These are phyloP conservation scores for Thelonectria olida DNA, from an alignment of 2,329 filamentous ascomycete species.

Conservation along the genomic window DNA sequence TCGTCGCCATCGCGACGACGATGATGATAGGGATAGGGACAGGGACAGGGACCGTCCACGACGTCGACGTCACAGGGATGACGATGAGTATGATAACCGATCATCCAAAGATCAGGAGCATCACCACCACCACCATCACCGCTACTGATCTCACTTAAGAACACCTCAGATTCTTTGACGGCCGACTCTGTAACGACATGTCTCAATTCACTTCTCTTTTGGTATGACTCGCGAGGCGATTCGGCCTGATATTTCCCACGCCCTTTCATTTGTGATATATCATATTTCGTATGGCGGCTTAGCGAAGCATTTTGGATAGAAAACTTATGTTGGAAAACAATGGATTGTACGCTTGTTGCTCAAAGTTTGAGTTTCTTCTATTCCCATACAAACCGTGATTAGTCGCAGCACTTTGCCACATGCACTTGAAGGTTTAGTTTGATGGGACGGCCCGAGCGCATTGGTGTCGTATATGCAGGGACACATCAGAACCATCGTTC, in stretches of 20 bases:
- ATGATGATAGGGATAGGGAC: conserved; percentile 33
- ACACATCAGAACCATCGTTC: not conserved
- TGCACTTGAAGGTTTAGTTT: not conserved
- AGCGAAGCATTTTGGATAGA: conserved; percentile 18
- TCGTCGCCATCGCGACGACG: conserved; percentile 30
- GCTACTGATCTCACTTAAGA: conserved; percentile 45
- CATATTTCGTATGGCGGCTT: conserved; percentile 6
- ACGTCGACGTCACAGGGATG: conserved; percentile 42
- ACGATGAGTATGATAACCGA: conserved; percentile 40
- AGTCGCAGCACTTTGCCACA: not conserved
- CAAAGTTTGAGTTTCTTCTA: not conserved
- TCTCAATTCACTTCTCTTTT: not conserved
- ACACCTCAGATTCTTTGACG: conserved; percentile 34
- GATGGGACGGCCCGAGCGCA: not conserved
- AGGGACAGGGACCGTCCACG: conserved; percentile 50
- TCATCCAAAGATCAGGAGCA: conserved; percentile 41
- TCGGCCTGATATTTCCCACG: not conserved
- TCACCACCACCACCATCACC: conserved; percentile 46
- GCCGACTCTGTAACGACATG: not conserved
- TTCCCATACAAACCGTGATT: not conserved
- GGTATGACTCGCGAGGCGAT: conserved; percentile 4
- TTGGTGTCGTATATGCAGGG: not conserved
- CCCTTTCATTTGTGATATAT: not conserved
- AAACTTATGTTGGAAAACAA: conserved; percentile 3
- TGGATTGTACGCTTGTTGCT: not conserved